Percentiles rank a stretch among this genome's conserved stretches.
phyloP scores from a whole-genome alignment of 495 filamentous ascomycete species.

The Penicillium coprophilum region DNA sequence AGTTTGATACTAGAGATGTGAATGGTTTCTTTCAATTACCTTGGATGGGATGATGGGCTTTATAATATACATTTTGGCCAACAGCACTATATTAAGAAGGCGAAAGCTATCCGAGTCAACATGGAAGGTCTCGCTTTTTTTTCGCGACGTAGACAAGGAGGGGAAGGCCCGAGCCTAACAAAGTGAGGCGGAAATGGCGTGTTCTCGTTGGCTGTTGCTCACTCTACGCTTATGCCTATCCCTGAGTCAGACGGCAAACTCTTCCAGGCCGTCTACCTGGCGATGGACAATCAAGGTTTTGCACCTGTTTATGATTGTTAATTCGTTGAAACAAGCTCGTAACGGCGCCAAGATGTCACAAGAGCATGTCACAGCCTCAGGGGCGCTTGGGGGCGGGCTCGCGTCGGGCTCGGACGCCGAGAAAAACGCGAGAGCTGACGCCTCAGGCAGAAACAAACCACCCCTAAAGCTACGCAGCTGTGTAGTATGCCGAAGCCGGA shows the following conservation, averaged over 20 bases:
- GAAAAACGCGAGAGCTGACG: conserved; percentile 31
- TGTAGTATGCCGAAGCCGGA: conserved; percentile 55
- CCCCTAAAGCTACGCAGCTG: conserved; percentile 53
- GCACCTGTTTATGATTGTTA: not conserved
- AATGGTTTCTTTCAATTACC: not conserved
- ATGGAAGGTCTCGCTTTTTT: conserved; percentile 5
- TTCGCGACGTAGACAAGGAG: not conserved
- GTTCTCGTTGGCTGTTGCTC: not conserved
- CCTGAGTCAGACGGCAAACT: not conserved
- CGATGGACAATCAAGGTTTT: not conserved
- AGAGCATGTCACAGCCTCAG: conserved; percentile 7
- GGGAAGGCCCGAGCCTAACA: not conserved
- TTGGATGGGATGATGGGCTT: not conserved
- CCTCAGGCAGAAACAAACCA: conserved; percentile 11
- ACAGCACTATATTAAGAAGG: not conserved
- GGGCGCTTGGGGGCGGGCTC: not conserved
- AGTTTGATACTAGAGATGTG: not conserved
- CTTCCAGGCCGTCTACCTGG: not conserved
- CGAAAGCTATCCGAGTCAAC: conserved; percentile 7
- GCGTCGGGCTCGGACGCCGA: conserved; percentile 33
- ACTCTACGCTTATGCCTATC: not conserved
- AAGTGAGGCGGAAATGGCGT: not conserved
- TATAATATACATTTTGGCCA: conserved; percentile 1
- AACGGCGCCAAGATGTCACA: conserved; percentile 12
- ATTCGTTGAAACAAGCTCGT: not conserved